Evolutionary conservation across 164 flowering plant genomes (phyloP), one percentile per base, ranked within the genome.

Genomic region (Vitis riparia): DNA sequence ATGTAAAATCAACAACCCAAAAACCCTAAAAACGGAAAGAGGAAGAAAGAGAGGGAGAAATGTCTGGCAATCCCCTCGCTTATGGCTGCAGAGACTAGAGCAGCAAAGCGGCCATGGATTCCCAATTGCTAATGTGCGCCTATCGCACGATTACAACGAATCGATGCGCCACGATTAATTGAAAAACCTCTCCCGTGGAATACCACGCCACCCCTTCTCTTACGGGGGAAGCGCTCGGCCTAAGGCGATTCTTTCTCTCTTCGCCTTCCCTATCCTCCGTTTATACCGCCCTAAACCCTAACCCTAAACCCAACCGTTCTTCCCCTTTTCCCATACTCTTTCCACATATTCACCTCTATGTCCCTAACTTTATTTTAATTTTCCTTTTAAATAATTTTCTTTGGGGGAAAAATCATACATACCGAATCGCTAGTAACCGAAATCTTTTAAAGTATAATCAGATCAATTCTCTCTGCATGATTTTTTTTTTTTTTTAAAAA

Each of bases 161-260:
- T 32, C 44, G 44, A 32, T 82, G 78, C 81, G 90, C 90, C 88
- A 85, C 90, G 77, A 81, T 59, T 55, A 32, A 32, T 32, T 32
- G 44, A 32, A 4, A 32, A 79, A 77, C 85, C 85, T 81, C 80
- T 83, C 88, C 77, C 83, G 87, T 85, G 88, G 90, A 87, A 85
- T 87, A 87, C 88, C 90, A 85, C 90, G 87, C 88, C 79, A 71
- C 86, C 83, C 78, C 88, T 71, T 74, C 52, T 10, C 75, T 83
- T 60, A 71, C 72, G 87, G 76, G 78, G 87, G 68, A 70, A 85
- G 88, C 88, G 86, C 90, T 85, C 88, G 86, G 90, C 88, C 90
- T 87, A 51, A 71, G 87, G 87, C 91, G 51, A 57, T 49, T 11
- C 7, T 16, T 23, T 12, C 8, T n/a, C 8, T 8, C 51, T 8